Percentiles rank a stretch among this genome's conserved stretches.
These are phyloP conservation scores for Dispira simplex DNA, from an alignment of 192 early-diverging fungal species.

Conservation along the genomic window DNA sequence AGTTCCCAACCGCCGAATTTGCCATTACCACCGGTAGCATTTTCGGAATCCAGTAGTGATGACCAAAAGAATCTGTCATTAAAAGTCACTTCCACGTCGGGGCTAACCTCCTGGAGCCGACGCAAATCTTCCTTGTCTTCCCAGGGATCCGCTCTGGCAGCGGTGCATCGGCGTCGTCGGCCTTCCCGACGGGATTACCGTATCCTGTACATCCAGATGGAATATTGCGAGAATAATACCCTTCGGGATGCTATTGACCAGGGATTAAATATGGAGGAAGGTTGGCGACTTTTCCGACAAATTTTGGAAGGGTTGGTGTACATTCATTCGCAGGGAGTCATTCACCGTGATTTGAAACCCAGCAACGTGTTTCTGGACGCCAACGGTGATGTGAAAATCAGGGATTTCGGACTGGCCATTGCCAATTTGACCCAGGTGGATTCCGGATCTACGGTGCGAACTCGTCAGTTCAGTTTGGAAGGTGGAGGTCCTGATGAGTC, in stretches of 20 bases:
- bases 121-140: too few species aligned
- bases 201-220: conserved; percentile 94
- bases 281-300: conserved; percentile 78
- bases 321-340: conserved; percentile 75
- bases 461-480: conserved; percentile 16
- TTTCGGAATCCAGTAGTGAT: neutral
- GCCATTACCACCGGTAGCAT: neutral
- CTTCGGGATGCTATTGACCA: conserved; percentile 67
- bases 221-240: conserved; percentile 94
- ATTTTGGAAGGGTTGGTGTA: conserved; percentile 82
- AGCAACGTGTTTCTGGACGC: conserved; percentile 50
- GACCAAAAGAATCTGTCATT: conserved; percentile 23
- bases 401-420: conserved; percentile 94
- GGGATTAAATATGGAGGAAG: conserved; percentile 60
- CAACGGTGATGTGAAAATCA: conserved; percentile 54
- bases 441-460: conserved; percentile 5
- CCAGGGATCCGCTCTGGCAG: too few species aligned
- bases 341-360: conserved; percentile 58
- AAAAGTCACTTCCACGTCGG: too few species aligned
- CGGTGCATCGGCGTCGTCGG: neutral
- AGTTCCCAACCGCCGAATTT: neutral
- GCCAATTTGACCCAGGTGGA: conserved; percentile 25
- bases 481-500: conserved; percentile 28
- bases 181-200: conserved; percentile 18
- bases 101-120: too few species aligned